These are phyloP conservation scores for Linderniella brevidens DNA, from an alignment of 257 asterid species.

Conservation along the genomic window DNA sequence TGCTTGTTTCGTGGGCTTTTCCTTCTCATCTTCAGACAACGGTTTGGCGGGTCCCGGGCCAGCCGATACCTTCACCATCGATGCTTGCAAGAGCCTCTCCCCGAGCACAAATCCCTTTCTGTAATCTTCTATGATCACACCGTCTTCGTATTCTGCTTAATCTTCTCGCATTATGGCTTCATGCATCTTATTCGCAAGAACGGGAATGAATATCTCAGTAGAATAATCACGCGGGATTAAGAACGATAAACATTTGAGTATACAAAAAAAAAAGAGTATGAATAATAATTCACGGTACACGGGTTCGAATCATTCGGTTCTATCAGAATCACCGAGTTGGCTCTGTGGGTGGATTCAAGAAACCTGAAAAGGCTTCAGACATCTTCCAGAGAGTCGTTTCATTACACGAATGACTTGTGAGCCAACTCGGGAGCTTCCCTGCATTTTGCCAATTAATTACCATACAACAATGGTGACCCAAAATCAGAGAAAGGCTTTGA, in stretches of 20 bases:
- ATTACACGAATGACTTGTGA: constrained; percentile 45
- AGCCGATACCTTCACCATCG: constrained; percentile 88
- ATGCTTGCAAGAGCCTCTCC: constrained; percentile 68
- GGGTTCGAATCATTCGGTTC: constrained; percentile 15
- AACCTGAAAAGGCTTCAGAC: constrained; percentile 36
- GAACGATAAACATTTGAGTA: not conserved
- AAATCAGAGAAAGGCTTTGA: constrained; percentile 7
- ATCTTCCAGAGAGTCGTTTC: constrained; percentile 40
- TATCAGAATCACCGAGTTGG: constrained; percentile 43
- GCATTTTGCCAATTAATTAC: constrained; percentile 41
- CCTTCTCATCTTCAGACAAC: constrained; percentile 18
- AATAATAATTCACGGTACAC: constrained; percentile 6
- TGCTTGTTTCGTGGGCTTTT: constrained; percentile 16
- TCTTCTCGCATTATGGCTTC: constrained; percentile 94
- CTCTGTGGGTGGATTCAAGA: constrained; percentile 19
- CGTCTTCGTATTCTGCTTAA: constrained; percentile 55
- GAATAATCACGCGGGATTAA: not conserved
- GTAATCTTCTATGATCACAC: constrained; percentile 48
- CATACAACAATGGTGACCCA: constrained; percentile 5
- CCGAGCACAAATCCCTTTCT: constrained; percentile 68
- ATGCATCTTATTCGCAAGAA: constrained; percentile 32
- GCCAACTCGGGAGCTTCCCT: constrained; percentile 66
- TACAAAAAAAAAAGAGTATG: not conserved
- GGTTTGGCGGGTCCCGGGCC: constrained; percentile 74
- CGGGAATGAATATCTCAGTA: not conserved